Evolutionary conservation across 148 eudicot genomes (phyloP), one percentile per base, ranked within the genome.

Genomic region (Cornus florida): DNA sequence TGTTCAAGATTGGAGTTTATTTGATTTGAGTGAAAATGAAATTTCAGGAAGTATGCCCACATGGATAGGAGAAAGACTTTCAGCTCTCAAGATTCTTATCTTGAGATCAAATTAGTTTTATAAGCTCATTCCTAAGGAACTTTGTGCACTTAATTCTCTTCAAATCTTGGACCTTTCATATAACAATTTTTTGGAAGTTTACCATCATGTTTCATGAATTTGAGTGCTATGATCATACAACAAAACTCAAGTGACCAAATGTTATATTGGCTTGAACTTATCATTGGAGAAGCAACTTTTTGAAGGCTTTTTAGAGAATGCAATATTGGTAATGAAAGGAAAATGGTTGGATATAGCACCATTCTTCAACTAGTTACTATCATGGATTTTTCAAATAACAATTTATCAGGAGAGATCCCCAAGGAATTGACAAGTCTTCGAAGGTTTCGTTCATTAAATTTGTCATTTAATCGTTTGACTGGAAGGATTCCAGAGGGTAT

Each of bases 1-100:
- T 82, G 80, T 46, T 32, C 72, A 5, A 0, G 28, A 0, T 75
- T 85, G 39, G 0, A 0, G n/a, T 11, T 39, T 1, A 17, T 85
- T 85, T 48, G 80, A 79, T 31, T 60, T 82, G 1, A 32, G 79
- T 17, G 14, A 22, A 48, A 85, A 85, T 28, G 10, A 79, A 12
- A 32, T 84, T 24, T 35, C 16, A 6, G 87, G 87, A 53, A 71
- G 71, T 16, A 64, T 81, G 22, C 84, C 82, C 4, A n/a, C 77
- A 10, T 71, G 79, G 82, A 16, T 78, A 3, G 74, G 84, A 9
- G 56, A 24, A 28, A 70, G 43, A 2, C 32, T 57, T 13, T 6
- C 60, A 19, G 48, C 19, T 0, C 53, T 83, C 76, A 66, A 24
- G 59, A 0, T 73, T 60, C 83, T 79, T 2, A 35, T 5, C 10